Evolutionary conservation across 139 green algal species (phyloP).

Genomic region (Micromonas pusilla): DNA sequence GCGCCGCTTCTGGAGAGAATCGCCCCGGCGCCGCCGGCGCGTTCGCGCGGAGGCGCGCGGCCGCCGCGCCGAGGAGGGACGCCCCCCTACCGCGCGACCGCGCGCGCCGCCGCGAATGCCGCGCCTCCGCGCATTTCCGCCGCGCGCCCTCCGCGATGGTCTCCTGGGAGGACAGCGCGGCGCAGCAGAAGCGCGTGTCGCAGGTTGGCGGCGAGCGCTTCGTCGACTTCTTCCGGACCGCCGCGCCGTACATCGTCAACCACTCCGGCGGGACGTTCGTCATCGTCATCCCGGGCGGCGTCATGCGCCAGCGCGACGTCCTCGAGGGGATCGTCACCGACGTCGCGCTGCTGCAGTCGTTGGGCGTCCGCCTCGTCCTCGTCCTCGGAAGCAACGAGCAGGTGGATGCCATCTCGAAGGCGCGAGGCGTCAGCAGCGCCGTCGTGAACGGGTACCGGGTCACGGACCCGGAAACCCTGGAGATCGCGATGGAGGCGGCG

Average conservation of each 20-base stretch:
- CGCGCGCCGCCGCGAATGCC: too few relatives aligned
- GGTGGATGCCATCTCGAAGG: conserved; percentile 43
- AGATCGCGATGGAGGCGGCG: conserved; percentile 60
- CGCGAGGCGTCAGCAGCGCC: conserved; percentile 7
- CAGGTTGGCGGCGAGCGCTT: conserved; percentile 51
- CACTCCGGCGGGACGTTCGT: conserved; percentile 78
- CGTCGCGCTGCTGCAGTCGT: conserved; percentile 79
- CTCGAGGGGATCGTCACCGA: conserved; percentile 64
- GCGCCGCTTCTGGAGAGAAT: too few relatives aligned
- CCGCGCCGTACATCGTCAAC: conserved; percentile 79
- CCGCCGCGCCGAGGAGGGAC: too few relatives aligned
- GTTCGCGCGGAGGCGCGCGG: too few relatives aligned
- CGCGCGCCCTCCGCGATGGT: background rate
- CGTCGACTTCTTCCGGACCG: conserved; percentile 61
- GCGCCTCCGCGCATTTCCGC: too few relatives aligned
- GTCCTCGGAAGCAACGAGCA: conserved; percentile 67
- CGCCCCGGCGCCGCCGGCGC: too few relatives aligned
- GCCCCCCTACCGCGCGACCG: too few relatives aligned
- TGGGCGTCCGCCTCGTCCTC: conserved; percentile 80
- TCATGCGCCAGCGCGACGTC: conserved; percentile 40
- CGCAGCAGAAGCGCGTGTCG: conserved; percentile 15
- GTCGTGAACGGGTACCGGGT: conserved; percentile 73
- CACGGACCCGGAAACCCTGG: conserved; percentile 56
- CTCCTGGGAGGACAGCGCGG: background rate
- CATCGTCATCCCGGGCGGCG: conserved; percentile 76